phyloP scores from a whole-genome alignment of 129 eudicot species.

The Calendula officinalis region DNA sequence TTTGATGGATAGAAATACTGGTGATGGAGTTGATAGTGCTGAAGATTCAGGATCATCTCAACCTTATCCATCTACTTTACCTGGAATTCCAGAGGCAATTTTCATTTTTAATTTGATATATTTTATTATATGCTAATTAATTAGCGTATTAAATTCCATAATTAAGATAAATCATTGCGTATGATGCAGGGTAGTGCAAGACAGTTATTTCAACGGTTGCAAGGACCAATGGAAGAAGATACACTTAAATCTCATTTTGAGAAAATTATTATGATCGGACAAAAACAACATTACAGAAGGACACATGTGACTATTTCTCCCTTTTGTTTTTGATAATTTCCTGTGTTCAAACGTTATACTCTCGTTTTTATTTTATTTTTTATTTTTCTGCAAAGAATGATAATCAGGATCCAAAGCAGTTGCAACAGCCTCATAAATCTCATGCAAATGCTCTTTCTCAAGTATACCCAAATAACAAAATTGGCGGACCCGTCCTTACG shows the following conservation, averaged over 20 bases:
- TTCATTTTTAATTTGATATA: background rate
- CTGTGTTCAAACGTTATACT: background rate
- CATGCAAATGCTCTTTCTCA: background rate
- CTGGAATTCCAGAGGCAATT: slow-evolving; percentile 93
- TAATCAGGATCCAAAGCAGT: background rate
- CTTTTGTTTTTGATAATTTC: background rate
- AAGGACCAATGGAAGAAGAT: slow-evolving; percentile 94
- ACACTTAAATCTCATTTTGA: slow-evolving; percentile 84
- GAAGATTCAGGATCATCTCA: slow-evolving; percentile 96
- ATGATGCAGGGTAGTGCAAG: slow-evolving; percentile 87
- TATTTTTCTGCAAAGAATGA: background rate
- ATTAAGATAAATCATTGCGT: slow-evolving; percentile 12
- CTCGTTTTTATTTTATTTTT: background rate
- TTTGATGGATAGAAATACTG: slow-evolving; percentile 73
- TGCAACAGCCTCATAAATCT: background rate
- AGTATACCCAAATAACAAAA: background rate
- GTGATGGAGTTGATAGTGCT: slow-evolving; percentile 92
- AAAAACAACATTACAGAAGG: slow-evolving; percentile 56
- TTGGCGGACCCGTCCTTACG: slow-evolving; percentile 35
- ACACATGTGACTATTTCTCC: slow-evolving; percentile 47
- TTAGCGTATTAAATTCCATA: background rate
- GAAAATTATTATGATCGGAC: slow-evolving; percentile 62
- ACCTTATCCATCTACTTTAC: slow-evolving; percentile 88
- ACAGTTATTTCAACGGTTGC: slow-evolving; percentile 85
- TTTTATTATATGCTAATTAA: background rate